Evolutionary conservation across 2,329 filamentous ascomycete genomes (phyloP).

Genomic region (Raffaelea ambrosiae): DNA sequence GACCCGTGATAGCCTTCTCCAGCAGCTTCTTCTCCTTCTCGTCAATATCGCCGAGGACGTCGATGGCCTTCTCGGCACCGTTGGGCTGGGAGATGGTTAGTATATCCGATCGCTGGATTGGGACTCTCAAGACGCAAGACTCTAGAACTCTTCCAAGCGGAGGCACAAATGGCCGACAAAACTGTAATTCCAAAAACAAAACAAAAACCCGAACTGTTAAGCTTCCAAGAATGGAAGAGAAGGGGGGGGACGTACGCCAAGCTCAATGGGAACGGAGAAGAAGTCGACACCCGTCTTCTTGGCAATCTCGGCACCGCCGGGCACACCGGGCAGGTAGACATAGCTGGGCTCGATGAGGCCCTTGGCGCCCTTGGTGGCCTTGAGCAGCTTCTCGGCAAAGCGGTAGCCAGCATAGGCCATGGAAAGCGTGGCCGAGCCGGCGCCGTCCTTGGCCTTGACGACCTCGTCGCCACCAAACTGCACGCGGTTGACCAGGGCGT

Average conservation of each 20-base stretch:
- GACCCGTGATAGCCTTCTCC: constrained; percentile 62
- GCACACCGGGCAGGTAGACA: constrained; percentile 85
- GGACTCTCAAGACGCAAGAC: too few relatives aligned
- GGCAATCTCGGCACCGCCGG: constrained; percentile 76
- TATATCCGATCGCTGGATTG: too few relatives aligned
- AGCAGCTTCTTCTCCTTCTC: constrained; percentile 86
- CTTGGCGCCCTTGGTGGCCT: constrained; percentile 80
- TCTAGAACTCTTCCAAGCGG: too few relatives aligned
- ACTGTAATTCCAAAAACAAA: neutral
- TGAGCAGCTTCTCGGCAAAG: constrained; percentile 91
- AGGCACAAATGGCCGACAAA: neutral
- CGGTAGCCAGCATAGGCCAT: constrained; percentile 92
- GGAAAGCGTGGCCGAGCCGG: constrained; percentile 74
- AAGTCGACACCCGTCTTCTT: constrained; percentile 82
- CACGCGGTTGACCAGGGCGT: constrained; percentile 84
- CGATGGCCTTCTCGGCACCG: constrained; percentile 77
- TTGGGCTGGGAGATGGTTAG: constrained; percentile 48
- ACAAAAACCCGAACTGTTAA: too few relatives aligned
- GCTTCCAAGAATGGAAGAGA: too few relatives aligned
- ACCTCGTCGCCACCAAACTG: constrained; percentile 97
- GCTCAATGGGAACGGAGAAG: constrained; percentile 93
- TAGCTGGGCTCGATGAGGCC: constrained; percentile 91
- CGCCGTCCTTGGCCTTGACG: constrained; percentile 77
- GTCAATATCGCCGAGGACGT: constrained; percentile 68
- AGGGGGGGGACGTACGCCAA: constrained; percentile 63